Conservation (phyloP, 768 basidiomycete genomes). For the Rickenella mellea region DNA sequence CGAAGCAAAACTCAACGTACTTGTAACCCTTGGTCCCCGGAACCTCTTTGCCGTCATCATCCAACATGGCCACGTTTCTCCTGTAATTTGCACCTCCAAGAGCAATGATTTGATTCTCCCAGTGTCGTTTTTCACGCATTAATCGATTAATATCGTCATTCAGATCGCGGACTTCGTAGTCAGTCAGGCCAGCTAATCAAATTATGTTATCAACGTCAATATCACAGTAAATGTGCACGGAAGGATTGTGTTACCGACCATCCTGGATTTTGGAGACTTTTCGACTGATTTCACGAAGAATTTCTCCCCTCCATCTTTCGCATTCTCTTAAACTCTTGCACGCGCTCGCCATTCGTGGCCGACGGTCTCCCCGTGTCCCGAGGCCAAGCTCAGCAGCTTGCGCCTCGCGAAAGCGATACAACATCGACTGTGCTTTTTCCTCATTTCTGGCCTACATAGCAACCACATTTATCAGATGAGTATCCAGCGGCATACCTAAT, state of each 20-base stretch:
- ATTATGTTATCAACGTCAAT: neutral
- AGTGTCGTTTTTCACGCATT: constrained; percentile 91
- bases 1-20: constrained; percentile 31
- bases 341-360: constrained; percentile 85
- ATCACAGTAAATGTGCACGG: neutral
- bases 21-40: constrained; percentile 98
- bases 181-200: constrained; percentile 71
- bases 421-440: constrained; percentile 94
- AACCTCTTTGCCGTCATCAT: constrained; percentile 92
- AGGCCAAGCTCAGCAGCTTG: constrained; percentile 95
- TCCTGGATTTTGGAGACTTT: constrained; percentile 99
- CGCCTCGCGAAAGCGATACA: constrained; percentile 92
- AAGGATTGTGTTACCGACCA: constrained; percentile 34
- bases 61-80: constrained; percentile 86
- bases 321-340: constrained; percentile 90
- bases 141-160: constrained; percentile 98
- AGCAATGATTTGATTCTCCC: constrained; percentile 97
- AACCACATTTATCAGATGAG: too few species aligned
- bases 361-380: constrained; percentile 71
- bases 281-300: constrained; percentile 85
- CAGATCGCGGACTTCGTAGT: constrained; percentile 91
- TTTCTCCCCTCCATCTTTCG: constrained; percentile 94
- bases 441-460: constrained; percentile 87
- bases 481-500: too few species aligned
- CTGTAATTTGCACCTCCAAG: constrained; percentile 95